Percentiles rank a stretch among this genome's conserved stretches.
Conservation (phyloP, 495 filamentous ascomycete genomes). For the Xylaria venustula region DNA sequence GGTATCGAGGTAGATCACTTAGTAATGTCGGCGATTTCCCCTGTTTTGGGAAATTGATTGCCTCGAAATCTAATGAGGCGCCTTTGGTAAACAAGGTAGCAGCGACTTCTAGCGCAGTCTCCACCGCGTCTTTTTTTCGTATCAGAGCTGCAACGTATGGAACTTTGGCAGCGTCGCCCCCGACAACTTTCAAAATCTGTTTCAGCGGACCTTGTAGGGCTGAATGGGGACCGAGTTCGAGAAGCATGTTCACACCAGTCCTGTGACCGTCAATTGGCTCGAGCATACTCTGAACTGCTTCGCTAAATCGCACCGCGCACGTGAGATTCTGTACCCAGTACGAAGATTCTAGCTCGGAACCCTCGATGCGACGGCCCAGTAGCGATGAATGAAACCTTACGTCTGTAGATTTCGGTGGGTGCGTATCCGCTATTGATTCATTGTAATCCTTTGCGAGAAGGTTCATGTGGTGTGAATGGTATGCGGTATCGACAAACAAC, state of each 20-base stretch:
- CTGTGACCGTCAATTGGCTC: slow-evolving; percentile 31
- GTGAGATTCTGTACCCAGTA: slow-evolving; percentile 59
- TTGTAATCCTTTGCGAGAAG: slow-evolving; percentile 47
- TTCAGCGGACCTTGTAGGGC: slow-evolving; percentile 60
- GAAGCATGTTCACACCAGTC: slow-evolving; percentile 43
- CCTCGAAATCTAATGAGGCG: slow-evolving; percentile 39
- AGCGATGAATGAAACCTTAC: slow-evolving; percentile 47
- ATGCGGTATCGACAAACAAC: slow-evolving; percentile 52
- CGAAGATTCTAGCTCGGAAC: slow-evolving; percentile 37
- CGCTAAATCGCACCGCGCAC: slow-evolving; percentile 49
- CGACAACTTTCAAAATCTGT: slow-evolving; percentile 51
- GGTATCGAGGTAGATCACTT: slow-evolving; percentile 44
- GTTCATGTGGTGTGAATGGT: slow-evolving; percentile 54
- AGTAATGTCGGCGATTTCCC: slow-evolving; percentile 34
- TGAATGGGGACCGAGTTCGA: slow-evolving; percentile 67
- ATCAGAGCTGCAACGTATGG: slow-evolving; percentile 41
- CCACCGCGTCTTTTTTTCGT: slow-evolving; percentile 43
- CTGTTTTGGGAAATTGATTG: slow-evolving; percentile 43
- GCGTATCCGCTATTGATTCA: slow-evolving; percentile 31
- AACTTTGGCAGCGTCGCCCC: slow-evolving; percentile 36
- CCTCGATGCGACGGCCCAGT: slow-evolving; percentile 28
- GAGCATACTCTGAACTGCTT: slow-evolving; percentile 38
- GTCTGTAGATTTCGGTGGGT: slow-evolving; percentile 31
- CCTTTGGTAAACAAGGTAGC: slow-evolving; percentile 49
- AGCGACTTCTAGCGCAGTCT: slow-evolving; percentile 42